Base-by-base conservation (phyloP, 345 rosid genomes). In the Aquilaria sinensis region DNA sequence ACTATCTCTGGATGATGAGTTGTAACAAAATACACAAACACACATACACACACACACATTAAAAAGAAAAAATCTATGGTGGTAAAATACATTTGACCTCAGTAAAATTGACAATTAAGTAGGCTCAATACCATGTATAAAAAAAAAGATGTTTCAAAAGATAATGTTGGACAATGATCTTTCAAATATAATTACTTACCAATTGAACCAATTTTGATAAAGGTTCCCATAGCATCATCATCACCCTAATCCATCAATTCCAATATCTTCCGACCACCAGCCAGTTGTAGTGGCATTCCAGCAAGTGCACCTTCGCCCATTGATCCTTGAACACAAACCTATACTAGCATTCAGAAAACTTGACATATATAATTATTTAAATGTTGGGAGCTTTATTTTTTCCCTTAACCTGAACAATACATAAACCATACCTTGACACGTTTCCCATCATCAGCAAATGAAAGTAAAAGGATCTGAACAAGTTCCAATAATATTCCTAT, bases 251-350 rank as follows among this genome's bases (percentile, higher is more conserved):
- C 98, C 98, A 93, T 93, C 71, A 68, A 87, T 78, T 93, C 98
- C 81, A 93, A 79, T 55, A 93, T 93, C 81, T 79, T 85, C 50
- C 97, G 78, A 72, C 69, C 85, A 67, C 98, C 98, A 43, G 97
- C 93, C 70, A 93, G 85, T 62, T 93, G 98, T 76, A 93, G 45
- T 10, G 98, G 97, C 97, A 89, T 93, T 76, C 98, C 98, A 68
- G 93, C 90, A 47, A 93, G 90, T 68, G 96, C 97, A 54, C 98
- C 97, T 72, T 79, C 77, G 53, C 98, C 97, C 98, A 93, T 89
- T 12, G 98, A 89, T 37, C 98, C 98, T 80, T 93, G 98, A 66
- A 89, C 98, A 76, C 98, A 93, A 67, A 93, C 98, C 98, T 93
- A 75, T 45, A 63, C 8, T 54, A 67, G 57, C 64, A 34, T 50